Percentiles rank a stretch among this genome's conserved stretches.
Conservation (phyloP, 768 basidiomycete species). For the Bullera alba region DNA sequence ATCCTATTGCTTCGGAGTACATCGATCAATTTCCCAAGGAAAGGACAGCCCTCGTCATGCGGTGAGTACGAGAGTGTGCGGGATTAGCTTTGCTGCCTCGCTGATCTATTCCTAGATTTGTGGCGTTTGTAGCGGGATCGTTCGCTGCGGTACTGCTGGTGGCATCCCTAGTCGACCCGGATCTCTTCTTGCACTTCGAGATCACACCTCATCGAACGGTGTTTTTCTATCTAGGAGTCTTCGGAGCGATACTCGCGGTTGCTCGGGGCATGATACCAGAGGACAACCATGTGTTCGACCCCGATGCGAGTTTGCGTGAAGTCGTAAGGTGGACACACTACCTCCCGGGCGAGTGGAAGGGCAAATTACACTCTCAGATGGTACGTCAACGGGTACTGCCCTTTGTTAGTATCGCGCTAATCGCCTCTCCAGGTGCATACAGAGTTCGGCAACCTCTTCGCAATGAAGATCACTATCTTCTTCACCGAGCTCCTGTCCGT, state of each 20-base stretch:
- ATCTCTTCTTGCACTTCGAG: conserved; percentile 87
- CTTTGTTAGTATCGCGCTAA: not conserved
- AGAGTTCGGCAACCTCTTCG: conserved; percentile 84
- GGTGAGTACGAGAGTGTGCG: conserved; percentile 58
- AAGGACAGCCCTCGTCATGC: conserved; percentile 77
- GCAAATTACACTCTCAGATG: conserved; percentile 76
- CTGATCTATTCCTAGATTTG: conserved; percentile 56
- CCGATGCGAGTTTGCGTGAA: conserved; percentile 83
- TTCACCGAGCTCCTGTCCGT: conserved; percentile 83
- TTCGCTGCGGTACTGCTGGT: conserved; percentile 92
- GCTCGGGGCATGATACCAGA: conserved; percentile 94
- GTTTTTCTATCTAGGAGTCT: conserved; percentile 83
- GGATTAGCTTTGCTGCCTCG: not conserved
- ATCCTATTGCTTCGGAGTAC: conserved; percentile 85
- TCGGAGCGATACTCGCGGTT: conserved; percentile 78
- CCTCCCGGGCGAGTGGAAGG: conserved; percentile 89
- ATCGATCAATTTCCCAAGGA: conserved; percentile 98
- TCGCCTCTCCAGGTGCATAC: conserved; percentile 61
- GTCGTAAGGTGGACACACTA: conserved; percentile 93
- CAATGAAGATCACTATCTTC: conserved; percentile 85
- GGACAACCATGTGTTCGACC: conserved; percentile 86
- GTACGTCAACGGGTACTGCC: conserved; percentile 46
- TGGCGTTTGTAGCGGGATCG: conserved; percentile 91
- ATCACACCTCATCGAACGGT: conserved; percentile 88
- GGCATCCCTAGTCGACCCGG: conserved; percentile 86